A percentile compares a stretch with the other conserved stretches of the same genome.
phyloP scores from a whole-genome alignment of 495 filamentous ascomycete species.

The Penicillium mononematosum region DNA sequence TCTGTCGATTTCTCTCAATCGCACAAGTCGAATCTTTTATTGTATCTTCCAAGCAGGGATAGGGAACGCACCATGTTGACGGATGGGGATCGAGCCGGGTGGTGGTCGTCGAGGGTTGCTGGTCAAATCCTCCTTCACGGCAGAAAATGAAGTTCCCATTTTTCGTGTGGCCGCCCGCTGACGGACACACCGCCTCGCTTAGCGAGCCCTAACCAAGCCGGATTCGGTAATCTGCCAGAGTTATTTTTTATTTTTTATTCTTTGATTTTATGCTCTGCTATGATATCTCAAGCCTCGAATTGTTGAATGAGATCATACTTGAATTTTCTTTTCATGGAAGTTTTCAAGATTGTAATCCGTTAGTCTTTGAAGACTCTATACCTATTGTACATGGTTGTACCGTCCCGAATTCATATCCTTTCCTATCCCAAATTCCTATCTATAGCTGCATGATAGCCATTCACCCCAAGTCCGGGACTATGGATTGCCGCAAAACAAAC shows the following conservation, averaged over 20 bases:
- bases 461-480: background rate
- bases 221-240: slow-evolving; percentile 25
- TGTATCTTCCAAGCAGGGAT: slow-evolving; percentile 12
- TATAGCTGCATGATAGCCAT: background rate
- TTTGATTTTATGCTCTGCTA: background rate
- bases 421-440: slow-evolving; percentile 8
- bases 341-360: slow-evolving; percentile 6
- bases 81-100: slow-evolving; percentile 60
- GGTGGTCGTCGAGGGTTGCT: slow-evolving; percentile 53
- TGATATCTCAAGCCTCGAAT: background rate
- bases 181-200: slow-evolving; percentile 45
- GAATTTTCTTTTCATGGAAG: background rate
- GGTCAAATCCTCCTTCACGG: slow-evolving; percentile 49
- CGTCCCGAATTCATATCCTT: slow-evolving; percentile 5
- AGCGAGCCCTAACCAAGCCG: slow-evolving; percentile 49
- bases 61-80: slow-evolving; percentile 61
- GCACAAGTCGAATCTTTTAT: slow-evolving; percentile 13
- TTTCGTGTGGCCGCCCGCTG: slow-evolving; percentile 50
- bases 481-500: background rate
- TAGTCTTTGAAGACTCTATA: slow-evolving; percentile 18
- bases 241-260: slow-evolving; percentile 13
- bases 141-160: slow-evolving; percentile 37
- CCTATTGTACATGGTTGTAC: slow-evolving; percentile 27
- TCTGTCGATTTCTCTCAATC: slow-evolving; percentile 11
- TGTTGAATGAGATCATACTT: background rate